phyloP scores from a whole-genome alignment of 257 asterid species.

The Nyctanthes arbortristis region DNA sequence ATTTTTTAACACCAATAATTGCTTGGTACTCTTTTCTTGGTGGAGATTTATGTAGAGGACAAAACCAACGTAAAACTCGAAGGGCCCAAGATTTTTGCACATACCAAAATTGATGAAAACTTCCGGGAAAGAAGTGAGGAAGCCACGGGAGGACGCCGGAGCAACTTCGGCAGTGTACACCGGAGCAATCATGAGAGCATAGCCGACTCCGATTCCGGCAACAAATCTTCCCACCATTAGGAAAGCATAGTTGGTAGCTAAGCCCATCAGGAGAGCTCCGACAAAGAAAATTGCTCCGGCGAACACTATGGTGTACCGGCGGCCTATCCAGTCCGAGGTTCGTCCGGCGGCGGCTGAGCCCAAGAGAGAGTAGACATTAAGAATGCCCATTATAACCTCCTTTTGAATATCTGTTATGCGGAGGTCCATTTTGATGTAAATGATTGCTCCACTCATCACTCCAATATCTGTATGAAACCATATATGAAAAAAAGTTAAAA shows the following conservation, averaged over 20 bases:
- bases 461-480: slow-evolving; percentile 68
- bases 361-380: slow-evolving; percentile 62
- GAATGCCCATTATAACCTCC: slow-evolving; percentile 70
- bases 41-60: slow-evolving; percentile 4
- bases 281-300: slow-evolving; percentile 77
- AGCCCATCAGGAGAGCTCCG: slow-evolving; percentile 90
- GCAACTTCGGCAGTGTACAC: slow-evolving; percentile 93
- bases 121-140: too few species aligned
- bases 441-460: slow-evolving; percentile 91
- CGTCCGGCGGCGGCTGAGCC: slow-evolving; percentile 92
- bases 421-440: slow-evolving; percentile 54
- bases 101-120: too few species aligned
- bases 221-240: slow-evolving; percentile 88
- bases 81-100: not conserved
- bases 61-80: slow-evolving; percentile 6
- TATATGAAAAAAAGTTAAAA: too few species aligned
- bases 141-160: slow-evolving; percentile 88
- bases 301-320: slow-evolving; percentile 75
- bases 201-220: slow-evolving; percentile 90
- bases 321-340: slow-evolving; percentile 90
- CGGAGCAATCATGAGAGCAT: slow-evolving; percentile 93
- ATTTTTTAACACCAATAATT: too few species aligned
- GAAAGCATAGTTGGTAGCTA: slow-evolving; percentile 70
- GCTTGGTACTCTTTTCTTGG: slow-evolving; percentile 3
- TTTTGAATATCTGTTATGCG: slow-evolving; percentile 34